Conservation (phyloP, 1,139 yeast species). For the Suhomyces choctaworum region DNA sequence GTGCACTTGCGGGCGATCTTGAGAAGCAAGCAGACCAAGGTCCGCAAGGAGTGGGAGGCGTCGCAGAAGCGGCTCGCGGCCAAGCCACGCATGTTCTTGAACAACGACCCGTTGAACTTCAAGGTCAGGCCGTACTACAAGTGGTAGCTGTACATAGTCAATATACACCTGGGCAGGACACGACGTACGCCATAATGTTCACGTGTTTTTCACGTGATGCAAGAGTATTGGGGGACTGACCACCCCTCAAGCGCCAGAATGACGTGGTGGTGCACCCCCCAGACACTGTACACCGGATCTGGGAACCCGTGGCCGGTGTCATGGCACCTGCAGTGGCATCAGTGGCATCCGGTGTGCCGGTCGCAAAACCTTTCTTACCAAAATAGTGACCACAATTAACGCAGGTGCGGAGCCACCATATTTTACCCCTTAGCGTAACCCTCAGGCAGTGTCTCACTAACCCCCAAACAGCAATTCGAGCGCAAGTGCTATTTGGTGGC, state of each 20-base stretch:
- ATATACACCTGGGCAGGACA: constrained; percentile 1
- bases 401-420: constrained; percentile 1
- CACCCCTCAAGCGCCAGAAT: too few relatives aligned
- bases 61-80: constrained; percentile 40
- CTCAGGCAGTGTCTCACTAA: not conserved
- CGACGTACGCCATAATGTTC: not conserved
- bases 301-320: too few relatives aligned
- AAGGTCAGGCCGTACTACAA: constrained; percentile 44
- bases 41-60: constrained; percentile 62
- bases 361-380: not conserved
- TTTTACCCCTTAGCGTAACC: constrained; percentile 1
- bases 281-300: too few relatives aligned
- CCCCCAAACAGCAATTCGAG: constrained; percentile 6
- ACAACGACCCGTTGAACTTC: constrained; percentile 48
- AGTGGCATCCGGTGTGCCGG: constrained; percentile 2
- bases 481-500: too few relatives aligned
- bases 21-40: constrained; percentile 61
- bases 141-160: constrained; percentile 32
- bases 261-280: too few relatives aligned
- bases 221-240: too few relatives aligned
- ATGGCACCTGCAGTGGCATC: too few relatives aligned
- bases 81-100: constrained; percentile 50
- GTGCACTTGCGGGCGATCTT: constrained; percentile 81
- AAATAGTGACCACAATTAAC: constrained; percentile 1
- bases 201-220: too few relatives aligned